phyloP scores from a whole-genome alignment of 371 early-diverging fungal species.

The Lichtheimia corymbifera region DNA sequence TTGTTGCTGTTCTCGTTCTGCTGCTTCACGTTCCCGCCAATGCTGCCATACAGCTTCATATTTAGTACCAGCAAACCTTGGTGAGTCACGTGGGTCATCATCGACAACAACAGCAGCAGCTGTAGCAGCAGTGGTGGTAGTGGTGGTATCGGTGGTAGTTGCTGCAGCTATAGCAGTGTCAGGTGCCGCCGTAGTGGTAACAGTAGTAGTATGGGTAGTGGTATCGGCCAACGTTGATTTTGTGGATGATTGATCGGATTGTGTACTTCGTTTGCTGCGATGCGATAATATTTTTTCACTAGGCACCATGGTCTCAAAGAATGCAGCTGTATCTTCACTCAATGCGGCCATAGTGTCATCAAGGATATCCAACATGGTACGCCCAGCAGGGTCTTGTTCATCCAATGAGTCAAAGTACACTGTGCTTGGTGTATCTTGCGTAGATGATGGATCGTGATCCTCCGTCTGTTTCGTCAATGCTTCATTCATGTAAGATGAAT shows the following conservation, averaged over 20 bases:
- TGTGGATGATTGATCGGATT: no score
- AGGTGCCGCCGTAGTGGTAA: no score
- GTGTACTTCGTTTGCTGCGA: no score
- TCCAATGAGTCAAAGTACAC: neutral
- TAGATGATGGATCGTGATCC: no score
- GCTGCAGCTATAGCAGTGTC: no score
- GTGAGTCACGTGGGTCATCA: neutral
- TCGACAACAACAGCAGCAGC: no score
- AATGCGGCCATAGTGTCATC: neutral
- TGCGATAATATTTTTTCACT: no score
- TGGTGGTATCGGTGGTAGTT: no score
- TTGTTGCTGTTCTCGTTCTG: neutral
- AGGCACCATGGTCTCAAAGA: neutral
- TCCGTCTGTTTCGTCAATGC: neutral
- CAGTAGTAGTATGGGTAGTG: no score
- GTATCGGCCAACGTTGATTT: no score
- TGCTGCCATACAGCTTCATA: constrained; percentile 9
- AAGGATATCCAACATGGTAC: neutral
- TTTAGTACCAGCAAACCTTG: constrained; percentile 6
- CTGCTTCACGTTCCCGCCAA: constrained; percentile 10
- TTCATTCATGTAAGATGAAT: neutral
- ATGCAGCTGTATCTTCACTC: constrained; percentile 1
- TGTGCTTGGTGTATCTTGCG: neutral
- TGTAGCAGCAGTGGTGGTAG: no score
- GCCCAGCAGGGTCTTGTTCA: neutral